Base-by-base conservation (phyloP, 2,329 filamentous ascomycete genomes). In the Pseudogymnoascus sp. region DNA sequence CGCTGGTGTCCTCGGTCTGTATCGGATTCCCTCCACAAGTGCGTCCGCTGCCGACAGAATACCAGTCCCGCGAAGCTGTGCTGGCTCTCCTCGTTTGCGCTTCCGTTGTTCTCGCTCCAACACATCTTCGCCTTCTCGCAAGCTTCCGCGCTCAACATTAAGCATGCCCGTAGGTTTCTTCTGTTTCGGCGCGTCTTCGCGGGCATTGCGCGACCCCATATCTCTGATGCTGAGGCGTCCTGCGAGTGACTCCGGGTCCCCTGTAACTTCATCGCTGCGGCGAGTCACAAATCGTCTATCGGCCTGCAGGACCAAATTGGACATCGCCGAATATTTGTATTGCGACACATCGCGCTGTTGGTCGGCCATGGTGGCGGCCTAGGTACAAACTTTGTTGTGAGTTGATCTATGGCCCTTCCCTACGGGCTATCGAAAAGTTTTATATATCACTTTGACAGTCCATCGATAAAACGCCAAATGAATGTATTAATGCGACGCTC, bases 241-340 rank as follows among this genome's bases (percentile, higher is more conserved):
- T 63, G 95, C 96, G 64, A 99, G 86, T 64, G 96, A 99, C 79
- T 99, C 95, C 61, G 95, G 96, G 75, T 99, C 95, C 71, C 95
- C 95, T 61, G 93, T 98, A 67, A 91, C 88, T 80, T 99, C 96
- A 78, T 99, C 93, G 70, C 88, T 92, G 72, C 92, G 88, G 75
- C 95, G 88, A 68, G 91, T 91, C 71, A 96, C 89, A 75, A 99
- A 98, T 72, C 95, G 89, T 79, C 93, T 89, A 82, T 99, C 95
- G 81, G 92, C 93, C 90, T 99, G 95, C 86, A 99, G 91, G 75
- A 99, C 95, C 91, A 99, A 89, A 87, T 99, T 99, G 81, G 95
- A 99, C 95, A 99, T 98, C 77, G 91, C 92, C 87, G 92, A 92
- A 85, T 97, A 96, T 79, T 97, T 97, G 85, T 96, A 97, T 79